Base-by-base conservation (phyloP, 495 filamentous ascomycete species). In the Trichoderma erinaceum region DNA sequence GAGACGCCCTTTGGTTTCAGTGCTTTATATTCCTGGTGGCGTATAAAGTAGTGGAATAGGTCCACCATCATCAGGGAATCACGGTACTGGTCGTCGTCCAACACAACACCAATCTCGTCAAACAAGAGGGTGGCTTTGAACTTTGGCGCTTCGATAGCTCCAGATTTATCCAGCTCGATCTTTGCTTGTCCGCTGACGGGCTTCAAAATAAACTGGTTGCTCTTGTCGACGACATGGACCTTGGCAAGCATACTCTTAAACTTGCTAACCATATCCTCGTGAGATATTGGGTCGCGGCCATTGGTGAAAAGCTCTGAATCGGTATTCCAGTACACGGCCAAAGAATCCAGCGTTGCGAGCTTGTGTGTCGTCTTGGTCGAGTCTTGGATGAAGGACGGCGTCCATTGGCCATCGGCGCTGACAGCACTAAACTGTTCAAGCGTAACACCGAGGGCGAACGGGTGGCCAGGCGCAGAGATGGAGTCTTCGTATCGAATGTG, bases 241-340 rank as follows among this genome's bases (percentile, higher is more conserved):
- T 85, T 85, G 16, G 88, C 90, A 69, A 97, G 93, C 75, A 93
- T 87, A 16, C 85, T 82, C 71, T 85, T 86, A 69, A 99, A 87
- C 68, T 86, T 89, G 29, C 86, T 78, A 66, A 97, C 84, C 76
- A 97, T 83, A 52, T 91, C 88, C 27, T 86, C 87, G 69, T 94
- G 91, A 2, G 83, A 69, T 16, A 78, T 76, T 8, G 75, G 41
- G 71, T 90, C 87, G 46, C 90, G 85, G 1, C 93, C 92, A 21
- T 88, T 87, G 8, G 92, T 92, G 67, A 97, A 78, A 4, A 98
- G 84, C 41, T 87, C 80, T 11, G 92, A 85, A 78, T 99, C 93
- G 11, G 95, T 98, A 75, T 98, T 93, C 96, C 96, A 99, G 79
- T 99, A 99, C 2, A 97, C 85, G 2, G 95, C 92, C 64, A 99